Percentiles rank a stretch among this genome's conserved stretches.
Conservation (phyloP, 2,329 filamentous ascomycete species). For the Ceratocystis cubensis region DNA sequence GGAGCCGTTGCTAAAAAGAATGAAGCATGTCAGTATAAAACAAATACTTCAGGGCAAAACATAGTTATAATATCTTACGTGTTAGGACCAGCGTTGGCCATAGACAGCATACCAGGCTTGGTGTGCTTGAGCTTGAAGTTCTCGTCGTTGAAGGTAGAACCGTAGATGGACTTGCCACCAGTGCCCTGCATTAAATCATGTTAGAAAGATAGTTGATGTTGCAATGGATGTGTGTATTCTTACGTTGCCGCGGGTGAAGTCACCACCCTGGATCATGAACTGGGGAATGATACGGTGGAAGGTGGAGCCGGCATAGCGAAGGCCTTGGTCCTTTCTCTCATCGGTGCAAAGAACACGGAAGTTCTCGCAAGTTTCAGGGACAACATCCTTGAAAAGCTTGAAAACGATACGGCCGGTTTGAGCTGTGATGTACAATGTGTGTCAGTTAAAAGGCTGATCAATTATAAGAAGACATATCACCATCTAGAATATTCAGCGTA, state of each 20-base stretch:
- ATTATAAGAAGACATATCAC: neutral
- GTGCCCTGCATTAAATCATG: conserved; percentile 49
- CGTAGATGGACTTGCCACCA: conserved; percentile 88
- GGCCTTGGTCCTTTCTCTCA: conserved; percentile 65
- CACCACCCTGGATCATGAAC: conserved; percentile 94
- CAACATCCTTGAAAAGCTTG: conserved; percentile 70
- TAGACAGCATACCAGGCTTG: conserved; percentile 69
- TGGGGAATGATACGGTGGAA: conserved; percentile 90
- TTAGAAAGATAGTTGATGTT: conserved; percentile 3
- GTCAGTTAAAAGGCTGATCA: conserved; percentile 2
- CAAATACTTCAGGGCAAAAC: neutral
- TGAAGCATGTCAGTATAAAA: neutral
- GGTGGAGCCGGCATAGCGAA: conserved; percentile 68
- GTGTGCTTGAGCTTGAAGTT: conserved; percentile 71
- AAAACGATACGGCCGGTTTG: conserved; percentile 76
- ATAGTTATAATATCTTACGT: conserved; percentile 43
- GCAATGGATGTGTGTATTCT: conserved; percentile 28
- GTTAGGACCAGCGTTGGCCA: conserved; percentile 93
- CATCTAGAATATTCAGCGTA: neutral
- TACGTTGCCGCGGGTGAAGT: conserved; percentile 88
- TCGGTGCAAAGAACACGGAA: conserved; percentile 73
- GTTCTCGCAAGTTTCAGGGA: conserved; percentile 80
- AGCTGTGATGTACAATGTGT: conserved; percentile 34
- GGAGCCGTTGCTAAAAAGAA: conserved; percentile 71
- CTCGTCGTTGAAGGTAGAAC: conserved; percentile 88